Base-by-base conservation (phyloP, 1,139 yeast species). In the Debaryomycetaceae sp. region DNA sequence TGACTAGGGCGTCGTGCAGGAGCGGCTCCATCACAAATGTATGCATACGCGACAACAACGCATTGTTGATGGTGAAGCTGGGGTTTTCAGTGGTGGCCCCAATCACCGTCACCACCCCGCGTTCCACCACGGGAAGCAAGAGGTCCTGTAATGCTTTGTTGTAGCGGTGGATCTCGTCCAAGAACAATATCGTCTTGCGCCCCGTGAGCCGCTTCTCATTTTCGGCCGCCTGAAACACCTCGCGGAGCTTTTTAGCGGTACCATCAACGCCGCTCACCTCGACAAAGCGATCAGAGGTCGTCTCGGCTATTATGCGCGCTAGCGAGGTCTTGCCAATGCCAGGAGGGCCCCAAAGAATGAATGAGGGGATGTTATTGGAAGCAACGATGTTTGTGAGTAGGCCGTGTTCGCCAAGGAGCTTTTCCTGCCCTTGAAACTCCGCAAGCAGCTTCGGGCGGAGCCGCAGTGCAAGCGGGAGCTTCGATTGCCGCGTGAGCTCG, bases 11-110 rank as follows among this genome's bases (percentile, higher is more conserved):
- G 1, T 61, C 65, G 2, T 54, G 51, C 2, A 60, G 53, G 18
- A 91, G 63, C 33, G 83, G 80, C 35, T 83, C 78, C 60, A 91
- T 66, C 2, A 82, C 81, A 54, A 91, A 85, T 1, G 93, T 86
- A 41, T 91, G 83, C 61, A 95, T 82, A 40, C 99, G 64, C 10
- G 96, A 86, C 20, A 91, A 61, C 30, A 91, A 58, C 0, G 98
- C 97, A 46, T 86, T 83, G 46, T 88, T 88, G 27, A 91, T 56
- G 34, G 84, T 86, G 54, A 91, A 93, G 18, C 95, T 83, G 1
- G 98, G 98, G 49, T 93, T 93, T 52, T 91, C 98, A 1, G 98
- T 91, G 0, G 98, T 93, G 6, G 98, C 97, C 1, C 98, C 98
- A 33, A 91, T 78, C 3, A 83, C 67, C 0, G 80, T 73, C 5